Conservation (phyloP, 2,329 filamentous ascomycete genomes). For the Ophiostoma ulmi region DNA sequence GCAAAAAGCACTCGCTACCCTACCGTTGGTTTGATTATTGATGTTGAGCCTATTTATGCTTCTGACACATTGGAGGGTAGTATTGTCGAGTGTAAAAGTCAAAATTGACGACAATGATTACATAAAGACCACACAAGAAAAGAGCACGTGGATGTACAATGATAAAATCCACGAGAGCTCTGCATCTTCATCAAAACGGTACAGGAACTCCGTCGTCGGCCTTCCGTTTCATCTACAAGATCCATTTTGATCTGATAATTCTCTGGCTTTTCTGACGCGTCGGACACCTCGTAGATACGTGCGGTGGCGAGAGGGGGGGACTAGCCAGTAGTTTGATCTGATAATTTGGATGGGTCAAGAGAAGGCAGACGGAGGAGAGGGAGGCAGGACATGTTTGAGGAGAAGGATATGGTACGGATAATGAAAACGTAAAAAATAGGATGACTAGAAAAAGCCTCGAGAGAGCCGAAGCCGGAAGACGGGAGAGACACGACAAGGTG, state of each 20-base stretch:
- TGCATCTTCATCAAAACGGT: neutral
- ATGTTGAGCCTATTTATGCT: too few relatives aligned
- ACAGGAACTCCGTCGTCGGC: neutral
- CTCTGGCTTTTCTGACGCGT: neutral
- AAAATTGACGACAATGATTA: neutral
- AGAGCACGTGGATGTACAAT: neutral
- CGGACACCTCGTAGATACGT: slow-evolving; percentile 7
- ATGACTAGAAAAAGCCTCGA: slow-evolving; percentile 1
- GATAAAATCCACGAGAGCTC: neutral
- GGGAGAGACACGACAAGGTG: neutral
- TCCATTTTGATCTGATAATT: slow-evolving; percentile 7
- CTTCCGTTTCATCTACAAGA: neutral
- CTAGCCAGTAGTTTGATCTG: slow-evolving; percentile 10
- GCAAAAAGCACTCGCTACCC: too few relatives aligned
- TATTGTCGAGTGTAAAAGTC: neutral
- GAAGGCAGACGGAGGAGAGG: neutral
- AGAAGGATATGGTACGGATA: neutral
- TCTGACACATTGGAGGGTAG: too few relatives aligned
- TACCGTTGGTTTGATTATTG: too few relatives aligned
- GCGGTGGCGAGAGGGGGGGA: neutral
- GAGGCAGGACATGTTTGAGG: neutral
- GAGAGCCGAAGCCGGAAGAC: slow-evolving; percentile 2
- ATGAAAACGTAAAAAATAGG: neutral
- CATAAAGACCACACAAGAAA: neutral
- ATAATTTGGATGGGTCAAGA: slow-evolving; percentile 10